These are phyloP conservation scores for Beauveria sp. DNA, from an alignment of 2,329 filamentous ascomycete species.

Conservation along the genomic window DNA sequence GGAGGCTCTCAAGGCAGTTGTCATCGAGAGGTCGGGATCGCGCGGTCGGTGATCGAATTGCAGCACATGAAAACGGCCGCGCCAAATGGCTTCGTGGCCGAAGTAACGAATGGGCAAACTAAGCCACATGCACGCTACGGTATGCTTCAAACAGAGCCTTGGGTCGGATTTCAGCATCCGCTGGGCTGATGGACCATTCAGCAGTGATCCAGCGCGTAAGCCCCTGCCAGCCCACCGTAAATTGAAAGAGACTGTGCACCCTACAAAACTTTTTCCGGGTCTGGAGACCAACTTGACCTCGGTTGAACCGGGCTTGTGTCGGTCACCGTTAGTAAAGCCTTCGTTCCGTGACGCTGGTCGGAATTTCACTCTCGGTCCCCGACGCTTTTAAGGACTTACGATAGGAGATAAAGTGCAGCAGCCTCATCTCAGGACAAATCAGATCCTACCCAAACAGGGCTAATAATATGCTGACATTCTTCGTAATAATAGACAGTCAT, in stretches of 20 bases:
- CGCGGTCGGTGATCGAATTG: slow-evolving; percentile 9
- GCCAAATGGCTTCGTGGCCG: slow-evolving; percentile 3
- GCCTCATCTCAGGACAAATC: neutral
- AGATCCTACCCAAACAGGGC: neutral
- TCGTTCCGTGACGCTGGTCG: slow-evolving; percentile 1
- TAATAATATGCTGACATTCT: slow-evolving; percentile 8
- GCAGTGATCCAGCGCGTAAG: neutral
- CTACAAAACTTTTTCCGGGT: slow-evolving; percentile 6
- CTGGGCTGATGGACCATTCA: neutral
- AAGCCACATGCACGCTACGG: slow-evolving; percentile 7
- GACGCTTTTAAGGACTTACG: slow-evolving; percentile 8
- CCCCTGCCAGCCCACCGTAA: slow-evolving; percentile 7
- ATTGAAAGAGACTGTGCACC: slow-evolving; percentile 6
- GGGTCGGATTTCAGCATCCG: neutral
- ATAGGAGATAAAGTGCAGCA: slow-evolving; percentile 3
- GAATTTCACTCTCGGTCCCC: slow-evolving; percentile 8
- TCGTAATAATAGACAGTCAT: slow-evolving; percentile 5
- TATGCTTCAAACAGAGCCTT: neutral
- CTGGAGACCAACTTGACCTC: slow-evolving; percentile 11
- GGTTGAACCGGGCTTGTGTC: slow-evolving; percentile 14
- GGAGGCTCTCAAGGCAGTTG: neutral
- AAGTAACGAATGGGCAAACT: neutral
- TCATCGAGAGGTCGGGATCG: neutral
- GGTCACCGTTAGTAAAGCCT: slow-evolving; percentile 11
- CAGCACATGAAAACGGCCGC: slow-evolving; percentile 7